Conservation (phyloP, 768 basidiomycete species). For the Lactarius sp. region DNA sequence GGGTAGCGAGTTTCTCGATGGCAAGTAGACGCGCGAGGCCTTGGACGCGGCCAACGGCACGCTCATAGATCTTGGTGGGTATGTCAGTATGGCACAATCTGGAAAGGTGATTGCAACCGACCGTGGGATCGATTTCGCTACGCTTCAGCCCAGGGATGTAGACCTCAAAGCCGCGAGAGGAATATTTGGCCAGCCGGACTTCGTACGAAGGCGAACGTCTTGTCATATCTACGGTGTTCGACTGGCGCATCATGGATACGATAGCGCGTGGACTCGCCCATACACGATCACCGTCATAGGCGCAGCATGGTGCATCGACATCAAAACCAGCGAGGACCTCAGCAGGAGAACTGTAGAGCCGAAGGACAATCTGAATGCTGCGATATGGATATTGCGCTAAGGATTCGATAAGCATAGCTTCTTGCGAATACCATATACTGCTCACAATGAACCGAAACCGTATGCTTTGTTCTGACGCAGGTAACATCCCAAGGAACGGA, state of each 20-base stretch:
- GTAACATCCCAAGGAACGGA: constrained; percentile 66
- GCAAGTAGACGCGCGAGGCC: constrained; percentile 60
- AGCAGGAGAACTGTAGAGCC: constrained; percentile 57
- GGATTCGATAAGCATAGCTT: background rate
- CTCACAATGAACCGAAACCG: constrained; percentile 58
- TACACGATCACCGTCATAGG: constrained; percentile 50
- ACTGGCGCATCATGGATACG: constrained; percentile 61
- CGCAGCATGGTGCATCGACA: constrained; percentile 59
- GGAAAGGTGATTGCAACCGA: constrained; percentile 27
- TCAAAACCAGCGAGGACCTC: constrained; percentile 66
- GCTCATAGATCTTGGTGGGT: constrained; percentile 49
- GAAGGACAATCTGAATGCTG: constrained; percentile 60
- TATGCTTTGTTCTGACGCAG: constrained; percentile 61
- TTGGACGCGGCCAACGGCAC: constrained; percentile 50
- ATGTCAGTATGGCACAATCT: background rate
- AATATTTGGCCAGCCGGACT: constrained; percentile 56
- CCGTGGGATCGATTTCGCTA: constrained; percentile 54
- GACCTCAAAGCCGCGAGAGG: constrained; percentile 50
- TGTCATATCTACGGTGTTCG: constrained; percentile 57
- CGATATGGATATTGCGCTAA: constrained; percentile 63
- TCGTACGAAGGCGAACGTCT: constrained; percentile 64
- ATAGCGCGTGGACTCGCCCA: constrained; percentile 58
- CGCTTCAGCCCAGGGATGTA: constrained; percentile 50
- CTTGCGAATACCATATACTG: background rate
- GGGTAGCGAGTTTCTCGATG: constrained; percentile 50